Evolutionary conservation across 2,329 filamentous ascomycete species (phyloP).

Genomic region (Cercospora sp.): DNA sequence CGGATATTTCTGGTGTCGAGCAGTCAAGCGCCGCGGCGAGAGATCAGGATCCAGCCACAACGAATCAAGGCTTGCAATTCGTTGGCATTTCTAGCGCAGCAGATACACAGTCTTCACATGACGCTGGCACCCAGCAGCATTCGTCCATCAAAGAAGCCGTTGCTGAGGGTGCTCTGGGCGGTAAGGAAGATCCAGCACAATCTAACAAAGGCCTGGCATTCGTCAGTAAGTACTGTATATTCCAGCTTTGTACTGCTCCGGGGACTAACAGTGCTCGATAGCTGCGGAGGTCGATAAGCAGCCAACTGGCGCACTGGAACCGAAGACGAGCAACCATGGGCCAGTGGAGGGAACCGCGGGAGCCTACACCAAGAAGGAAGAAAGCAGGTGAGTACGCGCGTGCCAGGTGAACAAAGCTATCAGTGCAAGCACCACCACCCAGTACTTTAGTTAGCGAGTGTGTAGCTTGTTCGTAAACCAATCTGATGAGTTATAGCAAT

Average conservation of each 20-base stretch:
- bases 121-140: neutral
- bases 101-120: neutral
- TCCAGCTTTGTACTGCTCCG: too few relatives aligned
- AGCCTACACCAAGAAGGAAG: conserved; percentile 6
- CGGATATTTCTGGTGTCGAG: neutral
- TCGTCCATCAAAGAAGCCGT: conserved; percentile 6
- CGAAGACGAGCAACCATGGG: conserved; percentile 6
- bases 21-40: neutral
- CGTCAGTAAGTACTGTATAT: conserved; percentile 1
- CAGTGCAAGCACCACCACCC: neutral
- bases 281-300: neutral
- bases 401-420: neutral
- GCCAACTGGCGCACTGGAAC: neutral
- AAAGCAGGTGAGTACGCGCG: neutral
- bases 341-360: neutral
- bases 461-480: neutral
- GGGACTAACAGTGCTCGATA: neutral
- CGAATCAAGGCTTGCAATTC: conserved; percentile 7
- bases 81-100: neutral
- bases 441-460: neutral
- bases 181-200: conserved; percentile 3
- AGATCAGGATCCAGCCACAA: neutral
- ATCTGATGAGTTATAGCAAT: conserved; percentile 5
- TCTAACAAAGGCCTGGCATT: conserved; percentile 7
- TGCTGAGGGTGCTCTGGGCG: neutral